Percentiles rank a stretch among this genome's conserved stretches.
These are phyloP conservation scores for Stemphylium lycopersici DNA, from an alignment of 2,329 filamentous ascomycete species.

Conservation along the genomic window DNA sequence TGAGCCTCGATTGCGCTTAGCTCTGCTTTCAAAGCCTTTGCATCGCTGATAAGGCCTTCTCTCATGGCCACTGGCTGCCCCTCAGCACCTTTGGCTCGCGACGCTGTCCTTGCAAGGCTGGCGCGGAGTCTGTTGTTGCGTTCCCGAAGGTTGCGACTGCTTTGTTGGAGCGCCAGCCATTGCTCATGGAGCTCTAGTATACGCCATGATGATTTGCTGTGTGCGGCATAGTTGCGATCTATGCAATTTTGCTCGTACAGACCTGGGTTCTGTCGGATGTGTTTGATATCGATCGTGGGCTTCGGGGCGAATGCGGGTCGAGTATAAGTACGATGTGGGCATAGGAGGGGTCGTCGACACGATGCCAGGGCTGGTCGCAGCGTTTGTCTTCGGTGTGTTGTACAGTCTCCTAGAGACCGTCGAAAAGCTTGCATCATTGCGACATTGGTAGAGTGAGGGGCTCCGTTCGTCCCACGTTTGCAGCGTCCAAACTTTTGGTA, in stretches of 20 bases:
- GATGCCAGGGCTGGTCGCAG: constrained; percentile 1
- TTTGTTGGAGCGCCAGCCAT: constrained; percentile 60
- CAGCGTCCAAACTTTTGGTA: constrained; percentile 16
- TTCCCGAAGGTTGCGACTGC: constrained; percentile 67
- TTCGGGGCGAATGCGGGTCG: constrained; percentile 78
- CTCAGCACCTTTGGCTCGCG: constrained; percentile 29
- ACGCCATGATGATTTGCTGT: constrained; percentile 58
- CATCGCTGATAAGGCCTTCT: constrained; percentile 66
- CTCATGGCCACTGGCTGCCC: constrained; percentile 49
- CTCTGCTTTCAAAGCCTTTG: constrained; percentile 67
- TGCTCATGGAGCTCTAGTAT: constrained; percentile 59
- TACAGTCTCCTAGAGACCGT: constrained; percentile 24
- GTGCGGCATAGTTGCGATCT: constrained; percentile 77
- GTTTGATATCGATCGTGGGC: constrained; percentile 79
- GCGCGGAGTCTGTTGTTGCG: constrained; percentile 69
- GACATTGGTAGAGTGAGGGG: background rate
- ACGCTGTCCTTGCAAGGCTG: constrained; percentile 53
- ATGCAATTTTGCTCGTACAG: constrained; percentile 83
- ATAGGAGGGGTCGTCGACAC: constrained; percentile 30
- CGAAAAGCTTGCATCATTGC: constrained; percentile 18
- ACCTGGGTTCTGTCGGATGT: constrained; percentile 84
- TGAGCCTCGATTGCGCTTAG: constrained; percentile 66
- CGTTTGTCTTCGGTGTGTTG: constrained; percentile 13
- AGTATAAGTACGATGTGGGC: constrained; percentile 51
- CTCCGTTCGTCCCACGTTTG: constrained; percentile 6